These are phyloP conservation scores for Verticillium alfalfae DNA, from an alignment of 2,329 filamentous ascomycete species.

Conservation along the genomic window DNA sequence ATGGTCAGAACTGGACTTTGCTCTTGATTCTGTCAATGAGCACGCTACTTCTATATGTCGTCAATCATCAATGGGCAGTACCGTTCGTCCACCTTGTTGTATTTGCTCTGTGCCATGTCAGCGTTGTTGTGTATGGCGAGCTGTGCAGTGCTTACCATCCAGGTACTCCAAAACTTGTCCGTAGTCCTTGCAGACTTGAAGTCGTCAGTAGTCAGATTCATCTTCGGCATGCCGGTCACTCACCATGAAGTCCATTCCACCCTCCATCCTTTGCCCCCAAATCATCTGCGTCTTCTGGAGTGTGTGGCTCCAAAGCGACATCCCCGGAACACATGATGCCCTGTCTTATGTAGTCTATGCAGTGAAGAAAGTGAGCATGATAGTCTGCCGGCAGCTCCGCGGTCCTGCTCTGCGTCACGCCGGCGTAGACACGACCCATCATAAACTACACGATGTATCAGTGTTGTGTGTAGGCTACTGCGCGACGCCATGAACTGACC, in stretches of 20 bases:
- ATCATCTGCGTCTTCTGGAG: slow-evolving; percentile 29
- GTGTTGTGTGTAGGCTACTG: neutral
- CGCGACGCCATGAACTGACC: slow-evolving; percentile 14
- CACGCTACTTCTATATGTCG: neutral
- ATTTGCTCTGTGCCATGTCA: slow-evolving; percentile 13
- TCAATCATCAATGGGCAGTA: slow-evolving; percentile 16
- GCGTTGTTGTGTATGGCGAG: neutral
- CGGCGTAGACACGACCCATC: slow-evolving; percentile 26
- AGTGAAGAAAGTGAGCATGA: slow-evolving; percentile 31
- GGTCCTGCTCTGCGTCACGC: slow-evolving; percentile 12
- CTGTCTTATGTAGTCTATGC: slow-evolving; percentile 34
- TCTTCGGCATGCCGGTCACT: slow-evolving; percentile 1
- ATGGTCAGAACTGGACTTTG: too few species aligned
- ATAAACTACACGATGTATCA: slow-evolving; percentile 17
- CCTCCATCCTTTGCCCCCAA: slow-evolving; percentile 28
- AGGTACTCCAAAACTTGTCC: slow-evolving; percentile 27
- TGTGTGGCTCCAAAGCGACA: slow-evolving; percentile 27
- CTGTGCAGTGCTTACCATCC: slow-evolving; percentile 17
- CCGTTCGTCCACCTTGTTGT: slow-evolving; percentile 13
- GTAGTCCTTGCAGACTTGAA: slow-evolving; percentile 30
- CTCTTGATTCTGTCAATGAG: too few species aligned
- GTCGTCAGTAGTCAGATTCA: neutral
- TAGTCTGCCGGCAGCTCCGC: slow-evolving; percentile 17
- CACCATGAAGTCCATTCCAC: slow-evolving; percentile 34
- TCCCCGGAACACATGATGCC: slow-evolving; percentile 25